Evolutionary conservation across 2,329 filamentous ascomycete genomes (phyloP).

Genomic region (Beauveria pseudobassiana): DNA sequence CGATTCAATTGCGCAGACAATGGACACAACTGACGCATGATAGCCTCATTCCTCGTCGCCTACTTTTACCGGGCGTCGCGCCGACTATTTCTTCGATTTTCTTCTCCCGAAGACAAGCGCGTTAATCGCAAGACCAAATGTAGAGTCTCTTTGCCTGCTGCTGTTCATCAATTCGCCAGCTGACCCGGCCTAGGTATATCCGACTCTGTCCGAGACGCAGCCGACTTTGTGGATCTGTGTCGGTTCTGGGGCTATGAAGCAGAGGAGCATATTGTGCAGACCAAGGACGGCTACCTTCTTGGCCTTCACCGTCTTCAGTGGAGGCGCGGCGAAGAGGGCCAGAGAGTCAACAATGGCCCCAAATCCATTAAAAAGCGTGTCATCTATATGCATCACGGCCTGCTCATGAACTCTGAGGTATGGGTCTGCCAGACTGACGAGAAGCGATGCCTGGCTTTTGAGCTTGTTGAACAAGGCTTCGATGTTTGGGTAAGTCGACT

Average conservation of each 20-base stretch:
- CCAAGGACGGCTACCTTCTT: conserved; percentile 85
- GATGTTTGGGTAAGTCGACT: conserved; percentile 76
- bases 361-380: conserved; percentile 71
- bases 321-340: conserved; percentile 72
- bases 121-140: conserved; percentile 61
- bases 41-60: conserved; percentile 70
- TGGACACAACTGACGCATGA: conserved; percentile 16
- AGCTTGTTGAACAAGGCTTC: conserved; percentile 81
- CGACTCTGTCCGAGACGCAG: conserved; percentile 71
- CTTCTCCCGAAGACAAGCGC: conserved; percentile 60
- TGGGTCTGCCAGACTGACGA: conserved; percentile 91
- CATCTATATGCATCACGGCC: conserved; percentile 88
- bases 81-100: conserved; percentile 71
- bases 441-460: conserved; percentile 79
- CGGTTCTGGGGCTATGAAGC: conserved; percentile 84
- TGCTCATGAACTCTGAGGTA: conserved; percentile 98
- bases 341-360: conserved; percentile 65
- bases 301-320: conserved; percentile 83
- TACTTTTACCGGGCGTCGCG: conserved; percentile 80
- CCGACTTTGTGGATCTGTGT: conserved; percentile 93
- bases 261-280: conserved; percentile 94
- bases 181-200: conserved; percentile 61
- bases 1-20: not conserved
- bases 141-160: conserved; percentile 18
- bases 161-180: conserved; percentile 36